These are phyloP conservation scores for Phytopythium ostracodes DNA, from an alignment of 352 stramenopile species.

Conservation along the genomic window DNA sequence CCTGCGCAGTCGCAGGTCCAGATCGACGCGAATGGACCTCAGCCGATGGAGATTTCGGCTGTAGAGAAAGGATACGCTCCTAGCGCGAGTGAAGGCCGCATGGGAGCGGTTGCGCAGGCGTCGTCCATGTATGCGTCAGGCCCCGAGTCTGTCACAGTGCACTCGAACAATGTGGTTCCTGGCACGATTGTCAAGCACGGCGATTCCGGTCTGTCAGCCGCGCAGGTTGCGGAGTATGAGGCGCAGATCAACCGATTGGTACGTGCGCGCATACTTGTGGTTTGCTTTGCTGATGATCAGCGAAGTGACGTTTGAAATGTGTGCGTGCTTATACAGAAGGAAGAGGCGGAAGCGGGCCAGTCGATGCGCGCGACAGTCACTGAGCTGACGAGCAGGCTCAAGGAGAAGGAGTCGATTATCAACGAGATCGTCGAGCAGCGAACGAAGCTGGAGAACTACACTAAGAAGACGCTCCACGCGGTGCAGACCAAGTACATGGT, in stretches of 20 bases:
- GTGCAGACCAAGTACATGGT: conserved; percentile 91
- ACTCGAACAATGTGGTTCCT: not conserved
- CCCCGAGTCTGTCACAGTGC: conserved; percentile 1
- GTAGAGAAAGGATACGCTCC: conserved; percentile 16
- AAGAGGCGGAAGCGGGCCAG: conserved; percentile 59
- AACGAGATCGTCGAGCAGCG: conserved; percentile 85
- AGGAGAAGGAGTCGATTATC: conserved; percentile 87
- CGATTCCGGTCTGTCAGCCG: conserved; percentile 19
- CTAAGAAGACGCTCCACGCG: conserved; percentile 88
- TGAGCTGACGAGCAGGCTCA: conserved; percentile 80
- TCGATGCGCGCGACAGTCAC: conserved; percentile 76
- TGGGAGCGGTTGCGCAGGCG: not conserved
- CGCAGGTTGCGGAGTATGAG: conserved; percentile 67
- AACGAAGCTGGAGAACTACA: conserved; percentile 88
- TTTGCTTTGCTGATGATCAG: too few relatives aligned
- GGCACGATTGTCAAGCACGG: conserved; percentile 7
- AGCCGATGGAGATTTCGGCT: conserved; percentile 37
- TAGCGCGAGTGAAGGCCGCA: not conserved
- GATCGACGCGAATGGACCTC: conserved; percentile 18
- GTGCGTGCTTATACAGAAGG: conserved; percentile 25
- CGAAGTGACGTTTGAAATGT: conserved; percentile 11
- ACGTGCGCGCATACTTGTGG: conserved; percentile 15
- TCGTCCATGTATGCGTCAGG: not conserved
- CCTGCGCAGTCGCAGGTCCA: conserved; percentile 19
- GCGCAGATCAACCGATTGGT: conserved; percentile 69